Evolutionary conservation across 2,329 filamentous ascomycete species (phyloP).

Genomic region (Graphilbum sp.): DNA sequence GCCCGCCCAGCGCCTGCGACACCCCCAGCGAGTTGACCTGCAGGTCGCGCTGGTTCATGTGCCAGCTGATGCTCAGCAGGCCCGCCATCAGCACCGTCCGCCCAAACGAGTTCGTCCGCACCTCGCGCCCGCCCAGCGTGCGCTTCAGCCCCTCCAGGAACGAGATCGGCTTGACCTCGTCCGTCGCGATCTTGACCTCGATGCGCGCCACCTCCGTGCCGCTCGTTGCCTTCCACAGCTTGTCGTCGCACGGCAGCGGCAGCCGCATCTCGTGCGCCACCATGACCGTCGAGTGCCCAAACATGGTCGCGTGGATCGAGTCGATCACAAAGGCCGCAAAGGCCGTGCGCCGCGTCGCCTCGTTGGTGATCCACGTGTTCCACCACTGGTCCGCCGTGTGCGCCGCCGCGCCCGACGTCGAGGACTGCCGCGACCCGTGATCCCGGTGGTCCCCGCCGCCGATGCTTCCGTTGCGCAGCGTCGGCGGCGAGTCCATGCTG

Average conservation of each 20-base stretch:
- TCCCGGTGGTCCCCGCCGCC: slow-evolving; percentile 30
- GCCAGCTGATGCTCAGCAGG: slow-evolving; percentile 84
- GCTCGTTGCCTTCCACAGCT: slow-evolving; percentile 79
- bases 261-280: slow-evolving; percentile 89
- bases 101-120: slow-evolving; percentile 85
- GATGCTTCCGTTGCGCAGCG: slow-evolving; percentile 45
- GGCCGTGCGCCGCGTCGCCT: slow-evolving; percentile 75
- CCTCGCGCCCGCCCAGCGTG: slow-evolving; percentile 69
- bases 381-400: slow-evolving; percentile 80
- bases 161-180: slow-evolving; percentile 68
- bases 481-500: slow-evolving; percentile 69
- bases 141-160: slow-evolving; percentile 86
- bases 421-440: slow-evolving; percentile 42
- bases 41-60: slow-evolving; percentile 91
- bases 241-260: slow-evolving; percentile 81
- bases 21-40: slow-evolving; percentile 71
- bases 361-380: slow-evolving; percentile 90
- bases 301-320: slow-evolving; percentile 94
- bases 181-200: slow-evolving; percentile 63
- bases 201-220: slow-evolving; percentile 73
- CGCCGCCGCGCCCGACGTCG: slow-evolving; percentile 38
- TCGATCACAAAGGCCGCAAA: slow-evolving; percentile 94
- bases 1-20: slow-evolving; percentile 61
- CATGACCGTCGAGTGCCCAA: slow-evolving; percentile 93
- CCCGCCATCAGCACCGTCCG: slow-evolving; percentile 90